Evolutionary conservation across 495 filamentous ascomycete species (phyloP).

Genomic region (Xylaria scruposa): DNA sequence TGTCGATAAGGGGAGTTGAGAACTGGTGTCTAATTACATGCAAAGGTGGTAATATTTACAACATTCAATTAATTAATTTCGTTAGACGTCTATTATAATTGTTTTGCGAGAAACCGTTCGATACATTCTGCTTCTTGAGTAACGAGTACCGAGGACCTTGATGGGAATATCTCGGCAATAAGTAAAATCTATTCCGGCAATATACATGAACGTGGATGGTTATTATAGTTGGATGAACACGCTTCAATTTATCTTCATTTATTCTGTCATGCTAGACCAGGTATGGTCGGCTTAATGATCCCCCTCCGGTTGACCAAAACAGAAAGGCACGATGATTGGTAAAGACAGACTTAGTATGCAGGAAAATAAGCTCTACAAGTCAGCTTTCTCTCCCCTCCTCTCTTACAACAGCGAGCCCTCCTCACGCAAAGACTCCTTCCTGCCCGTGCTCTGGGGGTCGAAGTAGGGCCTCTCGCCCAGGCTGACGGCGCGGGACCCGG

Average conservation of each 20-base stretch:
- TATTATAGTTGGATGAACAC: background rate
- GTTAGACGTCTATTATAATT: background rate
- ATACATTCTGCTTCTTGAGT: no score
- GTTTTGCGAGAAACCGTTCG: background rate
- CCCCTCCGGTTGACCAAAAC: background rate
- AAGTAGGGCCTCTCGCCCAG: slow-evolving; percentile 75
- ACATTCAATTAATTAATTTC: background rate
- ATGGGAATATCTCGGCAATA: background rate
- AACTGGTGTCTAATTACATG: slow-evolving; percentile 9
- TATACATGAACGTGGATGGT: background rate
- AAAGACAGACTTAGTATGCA: slow-evolving; percentile 7
- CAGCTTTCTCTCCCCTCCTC: background rate
- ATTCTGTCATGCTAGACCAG: background rate
- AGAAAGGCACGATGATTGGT: background rate
- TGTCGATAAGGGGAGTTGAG: slow-evolving; percentile 6
- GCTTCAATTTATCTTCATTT: background rate
- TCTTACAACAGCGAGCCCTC: slow-evolving; percentile 22
- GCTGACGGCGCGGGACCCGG: slow-evolving; percentile 67
- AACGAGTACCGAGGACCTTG: no score
- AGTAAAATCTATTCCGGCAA: background rate
- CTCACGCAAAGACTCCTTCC: slow-evolving; percentile 62
- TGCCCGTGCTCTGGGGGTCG: slow-evolving; percentile 63
- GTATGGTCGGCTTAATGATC: background rate
- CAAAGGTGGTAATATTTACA: slow-evolving; percentile 9
- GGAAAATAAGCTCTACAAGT: background rate